phyloP scores from a whole-genome alignment of 768 basidiomycete species.

The Termitomyces sp. region DNA sequence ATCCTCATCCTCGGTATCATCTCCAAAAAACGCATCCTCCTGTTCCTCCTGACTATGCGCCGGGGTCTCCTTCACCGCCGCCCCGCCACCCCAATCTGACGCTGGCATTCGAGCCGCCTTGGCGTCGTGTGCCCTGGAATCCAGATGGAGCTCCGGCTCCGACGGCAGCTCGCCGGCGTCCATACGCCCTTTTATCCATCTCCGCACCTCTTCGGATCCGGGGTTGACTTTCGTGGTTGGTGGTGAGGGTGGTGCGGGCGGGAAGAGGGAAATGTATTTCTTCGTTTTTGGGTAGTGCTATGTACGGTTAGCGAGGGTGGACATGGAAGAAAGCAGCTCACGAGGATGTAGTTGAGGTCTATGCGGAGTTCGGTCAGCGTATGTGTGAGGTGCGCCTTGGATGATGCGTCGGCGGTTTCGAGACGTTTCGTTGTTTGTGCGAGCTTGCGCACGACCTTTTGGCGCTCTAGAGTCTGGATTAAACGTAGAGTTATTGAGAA shows the following conservation, averaged over 20 bases:
- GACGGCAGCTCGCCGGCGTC: slow-evolving; percentile 45
- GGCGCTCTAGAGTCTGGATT: slow-evolving; percentile 54
- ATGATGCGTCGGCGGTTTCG: slow-evolving; percentile 25
- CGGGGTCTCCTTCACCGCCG: not conserved
- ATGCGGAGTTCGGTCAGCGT: slow-evolving; percentile 63
- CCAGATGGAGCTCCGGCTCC: slow-evolving; percentile 52
- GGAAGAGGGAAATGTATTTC: slow-evolving; percentile 90
- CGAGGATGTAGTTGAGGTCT: slow-evolving; percentile 88
- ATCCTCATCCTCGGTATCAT: slow-evolving; percentile 25
- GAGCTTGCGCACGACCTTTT: slow-evolving; percentile 79
- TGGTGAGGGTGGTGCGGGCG: slow-evolving; percentile 43
- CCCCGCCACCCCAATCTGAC: slow-evolving; percentile 2
- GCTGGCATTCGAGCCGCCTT: not conserved
- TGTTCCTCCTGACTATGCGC: slow-evolving; percentile 13
- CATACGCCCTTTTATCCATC: slow-evolving; percentile 58
- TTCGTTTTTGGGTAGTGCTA: slow-evolving; percentile 81
- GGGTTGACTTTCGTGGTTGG: slow-evolving; percentile 35
- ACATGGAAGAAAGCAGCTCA: slow-evolving; percentile 21
- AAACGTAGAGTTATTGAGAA: not conserved
- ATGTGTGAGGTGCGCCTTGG: slow-evolving; percentile 37
- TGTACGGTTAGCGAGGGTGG: not conserved
- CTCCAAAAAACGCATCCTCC: slow-evolving; percentile 37
- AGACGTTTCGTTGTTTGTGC: slow-evolving; percentile 58
- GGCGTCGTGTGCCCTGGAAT: slow-evolving; percentile 13
- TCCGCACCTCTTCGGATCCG: slow-evolving; percentile 53